A percentile compares a stretch with the other conserved stretches of the same genome.
Conservation (phyloP, 2,329 filamentous ascomycete genomes). For the Elsinoe necatrix region DNA sequence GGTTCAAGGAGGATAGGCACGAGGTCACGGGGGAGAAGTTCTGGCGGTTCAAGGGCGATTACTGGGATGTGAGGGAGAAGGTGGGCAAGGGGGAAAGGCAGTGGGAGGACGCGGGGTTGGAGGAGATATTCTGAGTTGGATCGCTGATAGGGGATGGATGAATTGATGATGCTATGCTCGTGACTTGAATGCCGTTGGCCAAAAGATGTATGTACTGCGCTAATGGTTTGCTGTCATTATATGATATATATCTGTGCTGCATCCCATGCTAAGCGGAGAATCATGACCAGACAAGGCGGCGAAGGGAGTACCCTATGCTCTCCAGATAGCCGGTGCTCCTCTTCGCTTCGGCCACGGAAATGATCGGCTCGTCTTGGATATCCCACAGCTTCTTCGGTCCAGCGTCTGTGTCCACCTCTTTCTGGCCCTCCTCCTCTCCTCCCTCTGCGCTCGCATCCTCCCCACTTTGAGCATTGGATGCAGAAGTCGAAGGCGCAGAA, state of each 20-base stretch:
- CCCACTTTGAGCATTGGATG: too few species aligned
- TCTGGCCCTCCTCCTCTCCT: constrained; percentile 21
- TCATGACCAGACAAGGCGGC: constrained; percentile 81
- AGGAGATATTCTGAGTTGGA: constrained; percentile 63
- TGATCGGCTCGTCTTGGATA: constrained; percentile 60
- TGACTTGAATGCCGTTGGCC: background rate
- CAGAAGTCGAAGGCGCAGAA: too few species aligned
- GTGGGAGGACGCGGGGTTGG: constrained; percentile 57
- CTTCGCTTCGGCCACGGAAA: constrained; percentile 76
- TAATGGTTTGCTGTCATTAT: background rate
- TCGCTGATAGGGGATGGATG: background rate
- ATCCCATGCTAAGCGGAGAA: background rate
- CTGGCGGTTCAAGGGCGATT: constrained; percentile 82
- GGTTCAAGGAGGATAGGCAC: constrained; percentile 70
- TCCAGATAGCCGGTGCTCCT: constrained; percentile 80
- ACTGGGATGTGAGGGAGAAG: constrained; percentile 68
- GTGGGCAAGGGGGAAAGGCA: constrained; percentile 52
- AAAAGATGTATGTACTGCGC: background rate
- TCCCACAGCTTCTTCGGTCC: constrained; percentile 22
- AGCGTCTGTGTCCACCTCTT: constrained; percentile 14
- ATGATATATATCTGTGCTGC: background rate
- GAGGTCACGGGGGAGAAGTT: constrained; percentile 77
- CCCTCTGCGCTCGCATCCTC: constrained; percentile 31
- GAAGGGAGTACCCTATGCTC: constrained; percentile 78
- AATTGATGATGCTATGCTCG: background rate